Percentiles rank a stretch among this genome's conserved stretches.
These are phyloP conservation scores for Raphidocelis subcapitata DNA, from an alignment of 139 green algal genomes.

Conservation along the genomic window DNA sequence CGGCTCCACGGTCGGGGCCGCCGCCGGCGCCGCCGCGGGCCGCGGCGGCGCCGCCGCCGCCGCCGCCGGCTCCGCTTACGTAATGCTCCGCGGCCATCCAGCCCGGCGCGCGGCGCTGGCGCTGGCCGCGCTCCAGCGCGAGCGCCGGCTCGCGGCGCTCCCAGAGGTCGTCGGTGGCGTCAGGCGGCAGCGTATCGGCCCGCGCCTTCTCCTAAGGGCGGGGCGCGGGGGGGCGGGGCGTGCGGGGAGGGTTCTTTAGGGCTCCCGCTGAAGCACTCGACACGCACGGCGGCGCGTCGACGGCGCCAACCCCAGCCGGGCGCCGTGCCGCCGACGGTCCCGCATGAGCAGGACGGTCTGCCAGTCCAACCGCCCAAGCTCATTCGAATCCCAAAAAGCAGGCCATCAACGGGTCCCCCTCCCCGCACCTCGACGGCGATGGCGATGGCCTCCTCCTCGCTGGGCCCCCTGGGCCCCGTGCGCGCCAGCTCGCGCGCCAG, in stretches of 20 bases:
- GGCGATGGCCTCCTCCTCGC: conserved; percentile 33
- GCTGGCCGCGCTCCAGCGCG: conserved; percentile 32
- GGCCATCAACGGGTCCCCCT: background rate
- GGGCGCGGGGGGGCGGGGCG: background rate
- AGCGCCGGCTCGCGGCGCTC: conserved; percentile 18
- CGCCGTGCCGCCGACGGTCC: no score
- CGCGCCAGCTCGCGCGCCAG: background rate
- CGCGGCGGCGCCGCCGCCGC: no score
- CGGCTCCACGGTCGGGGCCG: no score
- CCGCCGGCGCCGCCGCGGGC: no score
- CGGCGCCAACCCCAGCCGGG: no score
- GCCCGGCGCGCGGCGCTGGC: conserved; percentile 36
- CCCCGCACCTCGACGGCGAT: conserved; percentile 24
- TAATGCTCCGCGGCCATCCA: conserved; percentile 39
- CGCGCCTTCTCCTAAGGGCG: conserved; percentile 39
- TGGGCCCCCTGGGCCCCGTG: conserved; percentile 26
- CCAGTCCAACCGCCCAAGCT: no score
- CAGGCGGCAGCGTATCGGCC: conserved; percentile 40
- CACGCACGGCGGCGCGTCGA: no score
- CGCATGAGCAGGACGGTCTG: no score
- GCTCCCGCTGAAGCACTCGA: no score
- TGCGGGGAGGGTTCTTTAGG: no score
- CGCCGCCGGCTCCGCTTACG: background rate
- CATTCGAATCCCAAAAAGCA: no score
- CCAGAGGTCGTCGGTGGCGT: conserved; percentile 51